Evolutionary conservation across 2,329 filamentous ascomycete species (phyloP).

Genomic region (Ascochyta rabiei): DNA sequence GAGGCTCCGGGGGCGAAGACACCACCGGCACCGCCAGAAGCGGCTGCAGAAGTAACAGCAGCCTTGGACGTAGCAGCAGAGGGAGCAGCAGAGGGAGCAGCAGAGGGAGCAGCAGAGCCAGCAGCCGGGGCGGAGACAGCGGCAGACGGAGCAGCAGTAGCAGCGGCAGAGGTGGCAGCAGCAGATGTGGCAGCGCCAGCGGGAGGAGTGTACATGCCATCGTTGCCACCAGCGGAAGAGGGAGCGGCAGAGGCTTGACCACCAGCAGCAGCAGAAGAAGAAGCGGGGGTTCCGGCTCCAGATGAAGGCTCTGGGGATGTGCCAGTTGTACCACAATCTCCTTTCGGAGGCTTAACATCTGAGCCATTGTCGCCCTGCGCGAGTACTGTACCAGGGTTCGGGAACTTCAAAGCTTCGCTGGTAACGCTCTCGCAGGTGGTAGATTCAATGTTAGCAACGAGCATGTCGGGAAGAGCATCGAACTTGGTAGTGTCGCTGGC

Average conservation of each 20-base stretch:
- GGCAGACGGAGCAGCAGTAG: not conserved
- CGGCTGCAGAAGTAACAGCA: constrained; percentile 11
- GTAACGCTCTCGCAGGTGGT: constrained; percentile 60
- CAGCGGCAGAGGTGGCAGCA: constrained; percentile 5
- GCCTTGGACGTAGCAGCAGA: not conserved
- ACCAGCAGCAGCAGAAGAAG: constrained; percentile 26
- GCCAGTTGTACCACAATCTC: constrained; percentile 30
- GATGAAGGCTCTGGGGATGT: constrained; percentile 14
- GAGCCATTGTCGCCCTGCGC: constrained; percentile 48
- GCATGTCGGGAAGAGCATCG: constrained; percentile 71
- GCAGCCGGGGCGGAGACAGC: not conserved
- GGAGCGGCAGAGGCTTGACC: constrained; percentile 32
- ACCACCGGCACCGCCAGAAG: constrained; percentile 33
- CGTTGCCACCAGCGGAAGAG: constrained; percentile 15
- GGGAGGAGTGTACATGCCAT: constrained; percentile 14
- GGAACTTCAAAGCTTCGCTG: constrained; percentile 64
- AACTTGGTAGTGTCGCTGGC: constrained; percentile 61
- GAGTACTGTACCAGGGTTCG: constrained; percentile 67
- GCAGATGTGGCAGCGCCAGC: constrained; percentile 12
- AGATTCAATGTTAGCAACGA: constrained; percentile 68
- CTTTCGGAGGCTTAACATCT: constrained; percentile 28
- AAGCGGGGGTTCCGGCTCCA: constrained; percentile 20
- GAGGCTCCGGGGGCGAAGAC: constrained; percentile 43
- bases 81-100: constrained; percentile 12
- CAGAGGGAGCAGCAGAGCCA: constrained; percentile 10